phyloP scores from a whole-genome alignment of 2,329 filamentous ascomycete genomes.

The Apiospora arundinis region DNA sequence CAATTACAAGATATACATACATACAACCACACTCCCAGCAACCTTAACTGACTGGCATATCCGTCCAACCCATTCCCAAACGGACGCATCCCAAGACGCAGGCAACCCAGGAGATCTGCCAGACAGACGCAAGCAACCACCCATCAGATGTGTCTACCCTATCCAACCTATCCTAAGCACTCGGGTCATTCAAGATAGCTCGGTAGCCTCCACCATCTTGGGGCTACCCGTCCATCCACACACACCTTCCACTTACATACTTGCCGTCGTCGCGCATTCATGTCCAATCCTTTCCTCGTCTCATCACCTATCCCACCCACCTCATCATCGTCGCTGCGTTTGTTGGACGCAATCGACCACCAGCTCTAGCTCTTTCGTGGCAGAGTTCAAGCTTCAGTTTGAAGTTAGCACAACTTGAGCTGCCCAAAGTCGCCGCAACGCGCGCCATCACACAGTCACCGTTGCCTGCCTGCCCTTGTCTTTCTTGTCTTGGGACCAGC shows the following conservation, averaged over 20 bases:
- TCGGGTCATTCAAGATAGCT: slow-evolving; percentile 21
- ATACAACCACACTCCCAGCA: slow-evolving; percentile 15
- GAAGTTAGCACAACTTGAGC: neutral
- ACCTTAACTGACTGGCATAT: slow-evolving; percentile 23
- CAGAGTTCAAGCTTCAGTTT: neutral
- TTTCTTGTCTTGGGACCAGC: slow-evolving; percentile 1
- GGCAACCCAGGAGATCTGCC: slow-evolving; percentile 22
- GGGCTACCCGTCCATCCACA: slow-evolving; percentile 39
- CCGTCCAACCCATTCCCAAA: slow-evolving; percentile 24
- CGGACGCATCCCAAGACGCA: slow-evolving; percentile 23
- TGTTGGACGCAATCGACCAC: slow-evolving; percentile 37
- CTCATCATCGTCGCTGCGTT: slow-evolving; percentile 33
- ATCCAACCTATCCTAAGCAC: slow-evolving; percentile 15
- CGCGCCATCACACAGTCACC: slow-evolving; percentile 13
- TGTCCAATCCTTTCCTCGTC: slow-evolving; percentile 23
- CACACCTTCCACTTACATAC: slow-evolving; percentile 27
- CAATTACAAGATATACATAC: slow-evolving; percentile 20
- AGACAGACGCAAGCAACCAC: slow-evolving; percentile 24
- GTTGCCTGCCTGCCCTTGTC: neutral
- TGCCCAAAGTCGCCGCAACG: slow-evolving; percentile 6
- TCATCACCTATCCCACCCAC: slow-evolving; percentile 20
- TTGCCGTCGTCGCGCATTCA: slow-evolving; percentile 27
- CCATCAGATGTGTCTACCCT: slow-evolving; percentile 21
- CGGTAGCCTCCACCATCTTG: slow-evolving; percentile 32
- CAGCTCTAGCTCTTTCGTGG: slow-evolving; percentile 27